phyloP scores from a whole-genome alignment of 495 filamentous ascomycete genomes.

The Haplographium delicatum region DNA sequence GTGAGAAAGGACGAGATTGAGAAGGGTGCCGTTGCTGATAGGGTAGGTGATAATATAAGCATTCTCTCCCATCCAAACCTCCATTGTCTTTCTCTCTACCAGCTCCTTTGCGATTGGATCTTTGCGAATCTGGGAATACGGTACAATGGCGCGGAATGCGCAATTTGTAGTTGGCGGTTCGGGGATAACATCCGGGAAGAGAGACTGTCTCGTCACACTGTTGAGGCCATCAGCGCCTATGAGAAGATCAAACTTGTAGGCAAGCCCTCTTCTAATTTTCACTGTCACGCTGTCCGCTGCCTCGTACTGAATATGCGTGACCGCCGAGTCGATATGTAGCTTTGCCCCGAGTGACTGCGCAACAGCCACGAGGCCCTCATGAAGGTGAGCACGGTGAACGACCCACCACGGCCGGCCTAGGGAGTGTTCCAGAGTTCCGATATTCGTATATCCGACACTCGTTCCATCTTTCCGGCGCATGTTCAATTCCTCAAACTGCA shows the following conservation, averaged over 20 bases:
- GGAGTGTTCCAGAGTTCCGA: no score
- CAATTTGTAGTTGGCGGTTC: slow-evolving; percentile 35
- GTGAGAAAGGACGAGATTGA: slow-evolving; percentile 47
- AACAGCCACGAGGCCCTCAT: slow-evolving; percentile 32
- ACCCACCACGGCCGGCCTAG: no score
- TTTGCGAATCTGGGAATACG: slow-evolving; percentile 32
- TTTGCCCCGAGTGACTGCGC: slow-evolving; percentile 29
- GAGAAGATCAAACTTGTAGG: slow-evolving; percentile 34
- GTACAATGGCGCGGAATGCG: slow-evolving; percentile 37
- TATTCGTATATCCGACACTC: slow-evolving; percentile 31
- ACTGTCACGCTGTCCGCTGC: slow-evolving; percentile 27
- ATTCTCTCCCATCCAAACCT: slow-evolving; percentile 39
- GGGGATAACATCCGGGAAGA: slow-evolving; percentile 34
- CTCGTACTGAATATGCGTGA: slow-evolving; percentile 25
- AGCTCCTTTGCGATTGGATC: slow-evolving; percentile 35
- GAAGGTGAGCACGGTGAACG: slow-evolving; percentile 36
- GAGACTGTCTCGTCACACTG: slow-evolving; percentile 30
- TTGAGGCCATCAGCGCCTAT: slow-evolving; percentile 39
- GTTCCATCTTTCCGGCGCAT: slow-evolving; percentile 36
- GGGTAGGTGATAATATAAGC: slow-evolving; percentile 46
- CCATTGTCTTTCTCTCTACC: slow-evolving; percentile 36
- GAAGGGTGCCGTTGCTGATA: slow-evolving; percentile 38
- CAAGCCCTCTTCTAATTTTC: slow-evolving; percentile 28
- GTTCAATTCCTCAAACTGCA: slow-evolving; percentile 35
- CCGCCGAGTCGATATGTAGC: slow-evolving; percentile 33